Percentiles rank a stretch among this genome's conserved stretches.
These are phyloP conservation scores for Botrytis cinerea DNA, from an alignment of 2,329 filamentous ascomycete genomes.

Conservation along the genomic window DNA sequence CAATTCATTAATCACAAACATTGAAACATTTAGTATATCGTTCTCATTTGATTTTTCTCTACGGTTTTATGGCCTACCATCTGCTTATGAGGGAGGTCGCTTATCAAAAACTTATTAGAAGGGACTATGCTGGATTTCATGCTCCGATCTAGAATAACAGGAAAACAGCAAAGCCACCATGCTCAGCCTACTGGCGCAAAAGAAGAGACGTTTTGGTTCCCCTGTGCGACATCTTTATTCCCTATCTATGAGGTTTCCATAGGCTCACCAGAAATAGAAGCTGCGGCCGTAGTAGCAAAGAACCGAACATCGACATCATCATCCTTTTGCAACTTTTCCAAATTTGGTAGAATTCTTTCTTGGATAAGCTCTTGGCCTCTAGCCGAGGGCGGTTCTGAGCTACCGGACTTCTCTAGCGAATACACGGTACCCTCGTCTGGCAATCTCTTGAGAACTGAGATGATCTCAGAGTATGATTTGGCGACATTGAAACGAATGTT, in stretches of 20 bases:
- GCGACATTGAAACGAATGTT: constrained; percentile 99
- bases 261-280: constrained; percentile 50
- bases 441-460: constrained; percentile 87
- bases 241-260: constrained; percentile 55
- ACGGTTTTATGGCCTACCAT: constrained; percentile 14
- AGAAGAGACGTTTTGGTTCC: constrained; percentile 33
- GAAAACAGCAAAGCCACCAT: constrained; percentile 33
- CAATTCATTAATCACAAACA: background rate
- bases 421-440: constrained; percentile 86
- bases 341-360: constrained; percentile 80
- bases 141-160: constrained; percentile 40
- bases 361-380: constrained; percentile 79
- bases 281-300: constrained; percentile 89
- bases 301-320: constrained; percentile 98
- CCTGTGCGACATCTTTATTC: constrained; percentile 35
- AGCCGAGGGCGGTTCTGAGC: constrained; percentile 62
- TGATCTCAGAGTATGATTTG: constrained; percentile 90
- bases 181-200: constrained; percentile 35
- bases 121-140: constrained; percentile 41
- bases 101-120: constrained; percentile 24
- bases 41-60: constrained; percentile 8
- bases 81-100: constrained; percentile 14
- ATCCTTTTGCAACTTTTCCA: constrained; percentile 95
- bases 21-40: background rate
- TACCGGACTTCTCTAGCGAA: constrained; percentile 77